A percentile compares a stretch with the other conserved stretches of the same genome.
phyloP scores from a whole-genome alignment of 768 basidiomycete species.

The Boletellus ananiceps region DNA sequence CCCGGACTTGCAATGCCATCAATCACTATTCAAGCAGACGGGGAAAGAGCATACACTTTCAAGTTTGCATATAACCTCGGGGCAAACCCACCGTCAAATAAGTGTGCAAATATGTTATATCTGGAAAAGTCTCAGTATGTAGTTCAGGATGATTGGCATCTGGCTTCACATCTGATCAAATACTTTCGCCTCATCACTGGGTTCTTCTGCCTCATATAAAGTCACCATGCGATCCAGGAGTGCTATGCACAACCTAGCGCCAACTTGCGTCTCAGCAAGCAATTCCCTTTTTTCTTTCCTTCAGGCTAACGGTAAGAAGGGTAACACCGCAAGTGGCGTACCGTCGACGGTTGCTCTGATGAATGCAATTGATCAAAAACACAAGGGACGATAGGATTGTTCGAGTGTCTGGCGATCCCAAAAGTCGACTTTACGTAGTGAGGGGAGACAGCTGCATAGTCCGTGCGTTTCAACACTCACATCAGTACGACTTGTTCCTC shows the following conservation, averaged over 20 bases:
- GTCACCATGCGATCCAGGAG: conserved; percentile 71
- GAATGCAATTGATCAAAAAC: conserved; percentile 68
- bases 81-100: conserved; percentile 57
- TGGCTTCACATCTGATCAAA: conserved; percentile 70
- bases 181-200: conserved; percentile 57
- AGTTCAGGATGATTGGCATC: background rate
- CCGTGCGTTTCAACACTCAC: conserved; percentile 40
- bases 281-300: conserved; percentile 35
- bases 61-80: conserved; percentile 59
- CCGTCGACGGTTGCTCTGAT: conserved; percentile 53
- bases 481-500: conserved; percentile 73
- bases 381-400: conserved; percentile 61
- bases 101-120: conserved; percentile 58
- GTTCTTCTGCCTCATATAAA: conserved; percentile 64
- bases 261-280: conserved; percentile 49
- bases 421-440: conserved; percentile 42
- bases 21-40: background rate
- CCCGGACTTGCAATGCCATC: conserved; percentile 41
- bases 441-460: conserved; percentile 4
- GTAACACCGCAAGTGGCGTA: conserved; percentile 32
- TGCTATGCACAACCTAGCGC: conserved; percentile 60
- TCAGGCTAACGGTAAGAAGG: conserved; percentile 7
- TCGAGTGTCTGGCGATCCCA: conserved; percentile 61
- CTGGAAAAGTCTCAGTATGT: conserved; percentile 34
- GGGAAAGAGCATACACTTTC: conserved; percentile 45